Percentiles rank a stretch among this genome's conserved stretches.
Conservation (phyloP, 257 asterid genomes). For the Striga asiatica region DNA sequence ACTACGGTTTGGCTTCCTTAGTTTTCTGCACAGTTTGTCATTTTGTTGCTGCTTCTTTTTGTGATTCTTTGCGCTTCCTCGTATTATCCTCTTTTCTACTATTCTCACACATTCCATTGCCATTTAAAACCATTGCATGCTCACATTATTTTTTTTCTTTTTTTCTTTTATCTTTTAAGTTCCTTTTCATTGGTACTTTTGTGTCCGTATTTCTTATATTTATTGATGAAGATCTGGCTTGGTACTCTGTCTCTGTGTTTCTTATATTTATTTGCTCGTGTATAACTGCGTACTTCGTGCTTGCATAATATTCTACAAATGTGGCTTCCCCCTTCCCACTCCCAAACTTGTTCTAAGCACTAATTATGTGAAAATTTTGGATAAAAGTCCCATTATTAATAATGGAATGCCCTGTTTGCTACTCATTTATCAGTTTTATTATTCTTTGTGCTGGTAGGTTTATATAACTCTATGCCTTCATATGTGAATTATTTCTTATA, state of each 20-base stretch:
- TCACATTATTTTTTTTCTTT: background rate
- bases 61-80: background rate
- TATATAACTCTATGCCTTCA: background rate
- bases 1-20: constrained; percentile 1
- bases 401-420: too few species aligned
- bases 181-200: background rate
- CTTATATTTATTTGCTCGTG: background rate
- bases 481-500: constrained; percentile 3
- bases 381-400: too few species aligned
- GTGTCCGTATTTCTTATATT: too few species aligned
- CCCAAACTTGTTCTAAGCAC: too few species aligned
- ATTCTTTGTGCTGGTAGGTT: background rate
- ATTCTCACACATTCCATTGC: background rate
- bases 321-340: too few species aligned
- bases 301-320: background rate
- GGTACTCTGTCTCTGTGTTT: background rate
- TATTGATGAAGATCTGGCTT: background rate
- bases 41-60: background rate
- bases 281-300: background rate
- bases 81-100: background rate
- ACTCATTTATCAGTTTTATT: background rate
- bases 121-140: background rate
- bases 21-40: background rate
- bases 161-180: background rate
- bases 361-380: too few species aligned